phyloP scores from a whole-genome alignment of 768 basidiomycete genomes.

The Clitopilus hobsonii region DNA sequence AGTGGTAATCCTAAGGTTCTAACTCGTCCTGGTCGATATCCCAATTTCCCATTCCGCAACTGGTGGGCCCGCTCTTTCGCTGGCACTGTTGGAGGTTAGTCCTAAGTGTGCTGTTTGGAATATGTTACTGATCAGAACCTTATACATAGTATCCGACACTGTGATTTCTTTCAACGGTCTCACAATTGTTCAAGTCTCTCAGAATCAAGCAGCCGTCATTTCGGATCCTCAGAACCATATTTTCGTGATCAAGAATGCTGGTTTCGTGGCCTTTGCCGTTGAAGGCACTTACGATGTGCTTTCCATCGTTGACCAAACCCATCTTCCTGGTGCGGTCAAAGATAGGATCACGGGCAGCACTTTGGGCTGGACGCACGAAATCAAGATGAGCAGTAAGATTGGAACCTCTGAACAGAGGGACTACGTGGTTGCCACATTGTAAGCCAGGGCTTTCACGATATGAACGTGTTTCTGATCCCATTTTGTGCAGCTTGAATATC shows the following conservation, averaged over 20 bases:
- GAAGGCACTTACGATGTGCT: slow-evolving; percentile 79
- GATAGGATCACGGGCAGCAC: slow-evolving; percentile 58
- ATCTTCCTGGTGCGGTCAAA: slow-evolving; percentile 54
- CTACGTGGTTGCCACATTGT: slow-evolving; percentile 81
- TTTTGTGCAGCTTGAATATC: slow-evolving; percentile 59
- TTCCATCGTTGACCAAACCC: slow-evolving; percentile 81
- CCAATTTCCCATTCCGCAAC: slow-evolving; percentile 68
- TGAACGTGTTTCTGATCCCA: slow-evolving; percentile 1
- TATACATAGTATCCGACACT: slow-evolving; percentile 64
- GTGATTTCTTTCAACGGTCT: slow-evolving; percentile 78
- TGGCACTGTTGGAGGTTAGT: slow-evolving; percentile 65
- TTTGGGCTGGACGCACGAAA: slow-evolving; percentile 74
- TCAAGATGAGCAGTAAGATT: slow-evolving; percentile 66
- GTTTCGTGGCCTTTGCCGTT: slow-evolving; percentile 74
- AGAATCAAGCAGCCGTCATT: slow-evolving; percentile 74
- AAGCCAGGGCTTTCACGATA: slow-evolving; percentile 17
- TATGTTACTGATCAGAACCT: not conserved
- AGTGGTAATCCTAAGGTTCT: slow-evolving; percentile 76
- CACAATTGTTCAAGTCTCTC: slow-evolving; percentile 82
- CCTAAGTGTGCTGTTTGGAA: no score
- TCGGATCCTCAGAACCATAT: slow-evolving; percentile 78
- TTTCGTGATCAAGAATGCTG: slow-evolving; percentile 75
- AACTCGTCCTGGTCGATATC: slow-evolving; percentile 73
- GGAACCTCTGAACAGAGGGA: slow-evolving; percentile 42
- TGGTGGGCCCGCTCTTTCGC: slow-evolving; percentile 82